phyloP scores from a whole-genome alignment of 2,329 filamentous ascomycete genomes.

The Alternaria arborescens region DNA sequence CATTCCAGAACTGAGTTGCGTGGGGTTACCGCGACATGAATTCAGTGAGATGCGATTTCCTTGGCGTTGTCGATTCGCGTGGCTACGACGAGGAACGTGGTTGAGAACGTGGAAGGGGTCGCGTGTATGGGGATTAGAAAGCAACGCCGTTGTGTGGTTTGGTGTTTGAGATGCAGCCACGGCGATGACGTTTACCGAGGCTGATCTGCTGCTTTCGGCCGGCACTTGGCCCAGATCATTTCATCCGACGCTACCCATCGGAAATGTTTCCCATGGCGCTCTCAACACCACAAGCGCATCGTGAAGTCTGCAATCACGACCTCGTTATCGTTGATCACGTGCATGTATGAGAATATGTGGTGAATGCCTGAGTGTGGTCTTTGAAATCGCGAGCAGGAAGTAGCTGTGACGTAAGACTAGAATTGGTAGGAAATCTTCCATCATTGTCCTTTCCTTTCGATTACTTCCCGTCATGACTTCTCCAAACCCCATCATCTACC shows the following conservation, averaged over 20 bases:
- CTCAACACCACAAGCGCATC: slow-evolving; percentile 2
- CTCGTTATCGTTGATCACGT: not conserved
- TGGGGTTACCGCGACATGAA: slow-evolving; percentile 36
- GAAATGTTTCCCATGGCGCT: slow-evolving; percentile 10
- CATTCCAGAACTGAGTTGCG: slow-evolving; percentile 43
- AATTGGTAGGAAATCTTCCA: slow-evolving; percentile 1
- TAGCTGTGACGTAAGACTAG: not conserved
- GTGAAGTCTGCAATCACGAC: not conserved
- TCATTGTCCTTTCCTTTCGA: not conserved
- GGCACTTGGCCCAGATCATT: not conserved
- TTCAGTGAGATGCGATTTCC: slow-evolving; percentile 1
- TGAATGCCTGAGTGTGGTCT: not conserved
- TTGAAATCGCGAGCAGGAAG: not conserved
- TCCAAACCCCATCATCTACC: slow-evolving; percentile 59
- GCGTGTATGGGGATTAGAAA: slow-evolving; percentile 18
- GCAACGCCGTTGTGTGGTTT: slow-evolving; percentile 16
- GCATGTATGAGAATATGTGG: not conserved
- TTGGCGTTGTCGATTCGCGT: not conserved
- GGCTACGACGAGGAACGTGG: not conserved
- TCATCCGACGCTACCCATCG: slow-evolving; percentile 22
- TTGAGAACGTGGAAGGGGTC: not conserved
- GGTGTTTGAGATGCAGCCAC: slow-evolving; percentile 7
- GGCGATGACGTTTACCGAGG: slow-evolving; percentile 25
- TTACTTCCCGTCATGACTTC: slow-evolving; percentile 4
- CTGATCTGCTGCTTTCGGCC: slow-evolving; percentile 15